phyloP scores from a whole-genome alignment of 2,329 filamentous ascomycete genomes.

The Zymoseptoria crescenta region DNA sequence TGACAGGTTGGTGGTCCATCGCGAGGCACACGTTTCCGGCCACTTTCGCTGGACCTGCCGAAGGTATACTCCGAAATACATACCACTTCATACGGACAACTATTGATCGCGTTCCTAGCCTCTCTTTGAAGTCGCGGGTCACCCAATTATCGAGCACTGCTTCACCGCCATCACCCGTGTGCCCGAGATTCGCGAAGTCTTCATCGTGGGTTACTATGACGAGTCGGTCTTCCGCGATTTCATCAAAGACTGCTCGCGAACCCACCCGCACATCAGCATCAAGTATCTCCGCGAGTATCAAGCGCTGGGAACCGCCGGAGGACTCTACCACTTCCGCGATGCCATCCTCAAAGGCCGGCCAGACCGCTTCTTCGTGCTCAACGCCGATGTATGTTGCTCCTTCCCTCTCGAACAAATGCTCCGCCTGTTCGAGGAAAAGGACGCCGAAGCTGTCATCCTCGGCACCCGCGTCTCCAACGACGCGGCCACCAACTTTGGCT shows the following conservation, averaged over 20 bases:
- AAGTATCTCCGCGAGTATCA: slow-evolving; percentile 97
- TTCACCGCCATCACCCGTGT: slow-evolving; percentile 86
- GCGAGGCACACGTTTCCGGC: slow-evolving; percentile 89
- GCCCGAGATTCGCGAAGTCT: slow-evolving; percentile 87
- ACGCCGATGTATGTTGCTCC: slow-evolving; percentile 97
- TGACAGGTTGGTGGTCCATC: slow-evolving; percentile 81
- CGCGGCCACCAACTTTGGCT: slow-evolving; percentile 91
- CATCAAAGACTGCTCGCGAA: slow-evolving; percentile 79
- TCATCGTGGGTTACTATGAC: slow-evolving; percentile 98
- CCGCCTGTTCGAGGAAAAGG: slow-evolving; percentile 84
- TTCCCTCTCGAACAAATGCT: slow-evolving; percentile 97
- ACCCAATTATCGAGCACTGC: slow-evolving; percentile 98
- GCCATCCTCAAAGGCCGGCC: slow-evolving; percentile 93
- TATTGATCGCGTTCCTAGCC: slow-evolving; percentile 48
- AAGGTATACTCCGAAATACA: slow-evolving; percentile 54
- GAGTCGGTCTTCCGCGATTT: slow-evolving; percentile 96
- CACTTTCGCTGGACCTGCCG: slow-evolving; percentile 87
- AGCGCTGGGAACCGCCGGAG: slow-evolving; percentile 88
- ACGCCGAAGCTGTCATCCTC: slow-evolving; percentile 92
- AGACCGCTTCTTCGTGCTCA: slow-evolving; percentile 93
- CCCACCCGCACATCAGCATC: slow-evolving; percentile 82
- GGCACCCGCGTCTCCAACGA: slow-evolving; percentile 88
- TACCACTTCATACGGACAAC: background rate
- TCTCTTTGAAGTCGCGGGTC: slow-evolving; percentile 94
- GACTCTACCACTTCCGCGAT: slow-evolving; percentile 98